Percentiles rank a stretch among this genome's conserved stretches.
Conservation (phyloP, 140 eudicot genomes). For the Cichorium intybus region DNA sequence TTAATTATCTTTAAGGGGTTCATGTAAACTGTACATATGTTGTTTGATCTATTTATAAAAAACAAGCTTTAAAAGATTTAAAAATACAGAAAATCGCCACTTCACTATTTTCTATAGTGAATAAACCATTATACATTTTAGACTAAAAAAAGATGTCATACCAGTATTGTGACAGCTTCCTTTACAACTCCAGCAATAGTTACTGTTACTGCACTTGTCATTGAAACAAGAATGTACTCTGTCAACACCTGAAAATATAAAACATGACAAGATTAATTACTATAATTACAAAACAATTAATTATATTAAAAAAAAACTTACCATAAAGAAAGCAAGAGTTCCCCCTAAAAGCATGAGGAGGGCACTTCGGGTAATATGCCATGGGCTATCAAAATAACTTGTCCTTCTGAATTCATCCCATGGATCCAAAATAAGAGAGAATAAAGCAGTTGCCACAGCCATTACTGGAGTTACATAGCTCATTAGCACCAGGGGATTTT, state of each 20-base stretch:
- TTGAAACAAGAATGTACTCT: constrained; percentile 85
- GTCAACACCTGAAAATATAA: constrained; percentile 71
- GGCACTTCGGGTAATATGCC: constrained; percentile 70
- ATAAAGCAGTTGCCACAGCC: constrained; percentile 81
- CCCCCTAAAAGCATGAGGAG: constrained; percentile 94
- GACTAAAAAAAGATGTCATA: constrained; percentile 26
- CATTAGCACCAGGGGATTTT: constrained; percentile 85
- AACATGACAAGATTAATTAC: constrained; percentile 1
- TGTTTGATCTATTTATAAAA: too few species aligned
- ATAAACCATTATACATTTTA: background rate
- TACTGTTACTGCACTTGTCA: constrained; percentile 93
- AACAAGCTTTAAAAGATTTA: too few species aligned
- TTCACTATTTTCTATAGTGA: background rate
- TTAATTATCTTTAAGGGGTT: too few species aligned
- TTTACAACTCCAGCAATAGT: constrained; percentile 98
- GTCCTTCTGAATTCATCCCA: constrained; percentile 69
- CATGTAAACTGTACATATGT: too few species aligned
- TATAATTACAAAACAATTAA: background rate
- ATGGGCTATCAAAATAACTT: constrained; percentile 73
- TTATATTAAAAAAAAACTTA: constrained; percentile 17
- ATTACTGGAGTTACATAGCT: constrained; percentile 90
- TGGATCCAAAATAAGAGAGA: constrained; percentile 80
- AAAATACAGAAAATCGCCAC: too few species aligned
- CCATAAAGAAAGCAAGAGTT: constrained; percentile 92
- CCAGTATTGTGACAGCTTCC: constrained; percentile 96